Evolutionary conservation across 805 yeast genomes (phyloP).

Genomic region (Candida anglica): DNA sequence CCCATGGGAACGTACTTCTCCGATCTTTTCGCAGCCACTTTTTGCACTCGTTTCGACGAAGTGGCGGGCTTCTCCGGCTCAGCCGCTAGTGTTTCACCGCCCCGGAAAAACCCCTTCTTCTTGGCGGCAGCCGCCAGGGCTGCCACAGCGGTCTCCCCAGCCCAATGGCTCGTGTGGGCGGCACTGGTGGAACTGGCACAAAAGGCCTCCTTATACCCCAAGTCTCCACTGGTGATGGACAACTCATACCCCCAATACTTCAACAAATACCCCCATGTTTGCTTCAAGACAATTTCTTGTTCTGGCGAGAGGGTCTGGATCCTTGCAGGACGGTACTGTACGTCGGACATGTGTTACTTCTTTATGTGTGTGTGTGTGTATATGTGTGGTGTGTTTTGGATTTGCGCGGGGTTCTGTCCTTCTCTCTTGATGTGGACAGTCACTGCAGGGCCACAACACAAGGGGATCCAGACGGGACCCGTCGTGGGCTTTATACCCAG

Average conservation of each 20-base stretch:
- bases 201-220: constrained; percentile 24
- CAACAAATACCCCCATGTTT: constrained; percentile 64
- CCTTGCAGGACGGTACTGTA: constrained; percentile 31
- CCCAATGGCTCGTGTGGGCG: constrained; percentile 2
- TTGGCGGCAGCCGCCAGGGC: constrained; percentile 5
- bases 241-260: constrained; percentile 53
- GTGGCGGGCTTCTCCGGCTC: neutral
- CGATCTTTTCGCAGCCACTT: neutral
- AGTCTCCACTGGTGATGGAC: constrained; percentile 22
- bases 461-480: too few species aligned
- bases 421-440: too few species aligned
- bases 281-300: constrained; percentile 63
- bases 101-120: constrained; percentile 5
- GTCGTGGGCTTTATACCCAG: too few species aligned
- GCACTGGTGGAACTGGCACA: constrained; percentile 20
- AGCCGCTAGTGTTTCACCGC: neutral
- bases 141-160: constrained; percentile 5
- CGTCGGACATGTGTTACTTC: constrained; percentile 7
- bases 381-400: too few species aligned
- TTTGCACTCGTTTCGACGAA: constrained; percentile 2
- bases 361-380: too few species aligned
- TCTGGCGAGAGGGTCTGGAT: constrained; percentile 39
- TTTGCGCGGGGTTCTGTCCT: too few species aligned
- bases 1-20: constrained; percentile 3
- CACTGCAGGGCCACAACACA: too few species aligned